Evolutionary conservation across 345 rosid genomes (phyloP), one percentile per base, ranked within the genome.

Genomic region (Camelina hispida): DNA sequence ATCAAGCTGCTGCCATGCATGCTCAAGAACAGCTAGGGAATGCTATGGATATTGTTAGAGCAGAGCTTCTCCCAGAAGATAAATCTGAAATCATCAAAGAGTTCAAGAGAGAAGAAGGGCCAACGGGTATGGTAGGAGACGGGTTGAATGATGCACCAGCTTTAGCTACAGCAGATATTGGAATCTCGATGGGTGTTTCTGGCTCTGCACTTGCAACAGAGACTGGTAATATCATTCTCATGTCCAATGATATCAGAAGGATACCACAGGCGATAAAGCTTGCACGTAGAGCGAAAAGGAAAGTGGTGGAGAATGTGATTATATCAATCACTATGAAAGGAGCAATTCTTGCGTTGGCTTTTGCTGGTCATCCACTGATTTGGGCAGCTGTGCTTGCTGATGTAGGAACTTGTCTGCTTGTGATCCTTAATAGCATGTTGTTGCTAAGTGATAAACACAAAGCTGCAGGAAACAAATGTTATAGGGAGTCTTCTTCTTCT

Each of bases 81-180:
- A 95, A 95, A 77, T 86, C 81, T 0, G 77, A 72, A 69, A 86
- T 90, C 35, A 78, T 95, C 48, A 16, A 72, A 47, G 80, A 48
- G 30, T 88, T 86, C 15, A 78, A 88, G 81, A 68, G 60, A 42
- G 76, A 74, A 47, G 98, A 74, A 47, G 98, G 97, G 7, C 61
- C 80, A 77, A 88, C 93, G 0, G 88, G 81, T 3, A 95, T 92
- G 99, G 82, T 90, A 18, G 99, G 98, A 60, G 98, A 95, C 69
- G 99, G 97, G 1, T 20, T 95, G 9, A 95, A 95, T 15, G 99
- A 95, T 71, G 96, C 99, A 9, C 99, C 97, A 4, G 97, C 99
- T 28, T 82, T 95, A 67, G 98, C 97, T n/a, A 83, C 86, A 14
- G 93, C 98, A 0, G 90, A 92, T 65, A 86, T 92, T 22, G 99